phyloP scores from a whole-genome alignment of 2,329 filamentous ascomycete species.

The Trichoderma oligosporum region DNA sequence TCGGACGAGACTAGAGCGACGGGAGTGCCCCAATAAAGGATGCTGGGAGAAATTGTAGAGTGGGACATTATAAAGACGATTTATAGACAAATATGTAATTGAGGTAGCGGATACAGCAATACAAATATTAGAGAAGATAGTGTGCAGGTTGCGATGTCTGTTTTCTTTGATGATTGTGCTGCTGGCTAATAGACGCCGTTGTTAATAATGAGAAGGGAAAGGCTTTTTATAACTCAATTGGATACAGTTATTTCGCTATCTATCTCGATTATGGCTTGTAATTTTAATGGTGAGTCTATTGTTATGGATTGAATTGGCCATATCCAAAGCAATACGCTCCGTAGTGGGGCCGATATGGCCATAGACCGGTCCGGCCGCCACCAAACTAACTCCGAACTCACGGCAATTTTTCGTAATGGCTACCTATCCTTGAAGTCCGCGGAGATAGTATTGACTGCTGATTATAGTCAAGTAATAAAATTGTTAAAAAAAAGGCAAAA shows the following conservation, averaged over 20 bases:
- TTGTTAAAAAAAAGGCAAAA: too few species aligned
- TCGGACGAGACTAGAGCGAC: constrained; percentile 38
- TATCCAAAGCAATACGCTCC: constrained; percentile 1
- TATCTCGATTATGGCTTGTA: neutral
- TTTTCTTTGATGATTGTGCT: neutral
- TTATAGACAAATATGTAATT: too few species aligned
- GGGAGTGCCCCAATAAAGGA: constrained; percentile 41
- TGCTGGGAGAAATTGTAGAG: constrained; percentile 35
- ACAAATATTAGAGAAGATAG: neutral
- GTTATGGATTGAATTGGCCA: neutral
- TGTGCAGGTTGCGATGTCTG: neutral
- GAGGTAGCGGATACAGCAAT: neutral
- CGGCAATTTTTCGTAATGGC: too few species aligned
- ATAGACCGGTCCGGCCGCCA: neutral
- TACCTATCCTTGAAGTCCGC: too few species aligned
- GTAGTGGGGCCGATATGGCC: neutral
- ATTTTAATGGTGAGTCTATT: neutral
- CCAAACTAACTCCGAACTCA: neutral
- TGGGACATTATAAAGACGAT: constrained; percentile 5
- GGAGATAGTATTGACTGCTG: neutral
- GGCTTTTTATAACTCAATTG: neutral
- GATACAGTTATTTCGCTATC: neutral
- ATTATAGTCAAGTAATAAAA: too few species aligned
- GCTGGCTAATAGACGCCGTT: neutral
- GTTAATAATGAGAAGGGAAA: neutral